A percentile compares a stretch with the other conserved stretches of the same genome.
Conservation (phyloP, 2,329 filamentous ascomycete genomes). For the Xylogone sp. region DNA sequence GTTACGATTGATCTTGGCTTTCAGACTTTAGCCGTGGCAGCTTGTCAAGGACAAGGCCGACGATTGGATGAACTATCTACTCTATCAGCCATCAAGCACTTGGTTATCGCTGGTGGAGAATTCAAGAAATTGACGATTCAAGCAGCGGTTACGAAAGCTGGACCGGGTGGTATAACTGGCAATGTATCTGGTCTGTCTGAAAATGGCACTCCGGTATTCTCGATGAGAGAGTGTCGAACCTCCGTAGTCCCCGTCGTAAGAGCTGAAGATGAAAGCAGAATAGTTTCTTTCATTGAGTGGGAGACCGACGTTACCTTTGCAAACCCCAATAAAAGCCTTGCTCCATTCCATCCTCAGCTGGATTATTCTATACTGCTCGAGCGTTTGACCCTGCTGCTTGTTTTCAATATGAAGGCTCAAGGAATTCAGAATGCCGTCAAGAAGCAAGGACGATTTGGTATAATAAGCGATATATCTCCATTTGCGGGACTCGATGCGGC, state of each 20-base stretch:
- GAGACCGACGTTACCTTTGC: slow-evolving; percentile 4
- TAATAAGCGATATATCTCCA: no score
- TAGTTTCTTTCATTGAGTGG: neutral
- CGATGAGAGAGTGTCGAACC: neutral
- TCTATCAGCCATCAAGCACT: slow-evolving; percentile 5
- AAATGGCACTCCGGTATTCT: neutral
- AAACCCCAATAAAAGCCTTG: slow-evolving; percentile 7
- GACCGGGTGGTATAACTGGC: neutral
- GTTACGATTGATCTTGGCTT: slow-evolving; percentile 6
- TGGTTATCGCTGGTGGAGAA: slow-evolving; percentile 3
- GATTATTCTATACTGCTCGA: slow-evolving; percentile 7
- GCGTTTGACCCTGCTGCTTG: no score
- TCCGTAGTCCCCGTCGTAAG: neutral
- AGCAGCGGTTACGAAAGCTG: slow-evolving; percentile 10
- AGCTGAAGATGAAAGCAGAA: neutral
- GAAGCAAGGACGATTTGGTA: no score
- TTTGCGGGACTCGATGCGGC: no score
- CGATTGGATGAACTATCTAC: slow-evolving; percentile 3
- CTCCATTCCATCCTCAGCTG: slow-evolving; percentile 6
- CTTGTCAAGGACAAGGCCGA: slow-evolving; percentile 1
- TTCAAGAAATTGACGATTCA: slow-evolving; percentile 6
- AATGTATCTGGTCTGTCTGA: neutral
- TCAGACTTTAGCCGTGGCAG: slow-evolving; percentile 6
- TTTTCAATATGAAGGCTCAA: no score
- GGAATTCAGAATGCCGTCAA: no score